A percentile compares a stretch with the other conserved stretches of the same genome.
phyloP scores from a whole-genome alignment of 352 stramenopile species.

The Phytopythium delawarense region DNA sequence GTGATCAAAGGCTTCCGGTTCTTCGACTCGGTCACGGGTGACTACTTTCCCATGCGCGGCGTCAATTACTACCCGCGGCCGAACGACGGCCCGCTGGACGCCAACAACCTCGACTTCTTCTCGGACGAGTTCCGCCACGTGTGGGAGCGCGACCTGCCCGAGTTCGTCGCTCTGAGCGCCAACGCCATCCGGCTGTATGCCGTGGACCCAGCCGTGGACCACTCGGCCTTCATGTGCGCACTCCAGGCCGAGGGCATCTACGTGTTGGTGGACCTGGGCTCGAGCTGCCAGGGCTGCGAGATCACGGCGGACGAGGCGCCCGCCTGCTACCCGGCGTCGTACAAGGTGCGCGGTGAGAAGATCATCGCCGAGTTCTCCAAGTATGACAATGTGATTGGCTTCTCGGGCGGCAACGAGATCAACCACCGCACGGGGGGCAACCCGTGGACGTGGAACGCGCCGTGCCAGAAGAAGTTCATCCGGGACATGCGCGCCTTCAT shows the following conservation, averaged over 20 bases:
- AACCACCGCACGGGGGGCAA: constrained; percentile 59
- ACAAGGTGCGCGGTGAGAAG: constrained; percentile 70
- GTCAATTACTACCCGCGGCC: constrained; percentile 87
- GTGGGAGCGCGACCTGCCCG: constrained; percentile 62
- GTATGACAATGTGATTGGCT: constrained; percentile 82
- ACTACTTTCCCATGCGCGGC: constrained; percentile 71
- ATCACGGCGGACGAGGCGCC: constrained; percentile 52
- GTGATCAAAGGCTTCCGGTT: constrained; percentile 76
- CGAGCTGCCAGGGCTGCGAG: constrained; percentile 58
- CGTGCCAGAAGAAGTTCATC: constrained; percentile 89
- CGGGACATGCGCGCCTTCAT: constrained; percentile 83
- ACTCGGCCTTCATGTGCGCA: constrained; percentile 86
- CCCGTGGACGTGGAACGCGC: constrained; percentile 48
- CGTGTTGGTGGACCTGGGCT: constrained; percentile 59
- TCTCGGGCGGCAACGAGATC: constrained; percentile 78
- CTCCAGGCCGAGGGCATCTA: constrained; percentile 73
- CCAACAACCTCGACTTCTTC: constrained; percentile 85
- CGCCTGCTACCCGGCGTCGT: constrained; percentile 52
- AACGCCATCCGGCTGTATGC: constrained; percentile 84
- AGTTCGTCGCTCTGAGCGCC: constrained; percentile 58
- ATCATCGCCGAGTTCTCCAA: constrained; percentile 82
- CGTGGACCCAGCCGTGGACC: constrained; percentile 62
- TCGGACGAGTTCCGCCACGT: constrained; percentile 63
- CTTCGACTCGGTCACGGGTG: constrained; percentile 63
- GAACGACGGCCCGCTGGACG: constrained; percentile 56